A percentile compares a stretch with the other conserved stretches of the same genome.
phyloP scores from a whole-genome alignment of 108 stramenopile genomes.

The Seminavis robusta region DNA sequence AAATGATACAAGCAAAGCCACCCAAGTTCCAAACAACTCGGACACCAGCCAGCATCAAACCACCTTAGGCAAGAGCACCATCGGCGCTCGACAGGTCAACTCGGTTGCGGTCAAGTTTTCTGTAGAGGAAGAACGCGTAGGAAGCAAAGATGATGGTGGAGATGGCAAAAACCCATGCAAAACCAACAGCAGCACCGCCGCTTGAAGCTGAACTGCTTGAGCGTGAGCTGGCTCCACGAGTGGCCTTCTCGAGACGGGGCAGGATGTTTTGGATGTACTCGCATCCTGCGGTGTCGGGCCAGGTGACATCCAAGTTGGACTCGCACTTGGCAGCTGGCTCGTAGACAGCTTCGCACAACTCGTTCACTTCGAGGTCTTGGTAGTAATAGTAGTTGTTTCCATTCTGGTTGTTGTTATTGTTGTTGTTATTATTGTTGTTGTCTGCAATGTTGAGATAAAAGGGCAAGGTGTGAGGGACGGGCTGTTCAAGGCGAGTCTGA shows the following conservation, averaged over 20 bases:
- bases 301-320: conserved; percentile 28
- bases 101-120: conserved; percentile 64
- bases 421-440: conserved; percentile 26
- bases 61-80: too few species aligned
- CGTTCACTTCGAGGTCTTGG: conserved; percentile 39
- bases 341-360: conserved; percentile 64
- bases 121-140: conserved; percentile 57
- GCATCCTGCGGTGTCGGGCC: conserved; percentile 61
- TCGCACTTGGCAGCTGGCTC: conserved; percentile 76
- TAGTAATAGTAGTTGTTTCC: conserved; percentile 29
- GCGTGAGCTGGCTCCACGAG: conserved; percentile 7
- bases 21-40: too few species aligned
- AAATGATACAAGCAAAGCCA: too few species aligned
- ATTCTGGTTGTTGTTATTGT: conserved; percentile 31
- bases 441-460: conserved; percentile 1
- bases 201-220: not conserved
- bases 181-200: conserved; percentile 23
- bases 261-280: conserved; percentile 57
- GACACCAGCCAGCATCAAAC: too few species aligned
- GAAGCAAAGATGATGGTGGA: conserved; percentile 59
- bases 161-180: conserved; percentile 55
- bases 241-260: conserved; percentile 33
- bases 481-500: too few species aligned
- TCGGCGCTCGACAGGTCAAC: conserved; percentile 37
- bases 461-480: too few species aligned